Conservation (phyloP, 805 yeast species). For the Teunomyces gatunensis region DNA sequence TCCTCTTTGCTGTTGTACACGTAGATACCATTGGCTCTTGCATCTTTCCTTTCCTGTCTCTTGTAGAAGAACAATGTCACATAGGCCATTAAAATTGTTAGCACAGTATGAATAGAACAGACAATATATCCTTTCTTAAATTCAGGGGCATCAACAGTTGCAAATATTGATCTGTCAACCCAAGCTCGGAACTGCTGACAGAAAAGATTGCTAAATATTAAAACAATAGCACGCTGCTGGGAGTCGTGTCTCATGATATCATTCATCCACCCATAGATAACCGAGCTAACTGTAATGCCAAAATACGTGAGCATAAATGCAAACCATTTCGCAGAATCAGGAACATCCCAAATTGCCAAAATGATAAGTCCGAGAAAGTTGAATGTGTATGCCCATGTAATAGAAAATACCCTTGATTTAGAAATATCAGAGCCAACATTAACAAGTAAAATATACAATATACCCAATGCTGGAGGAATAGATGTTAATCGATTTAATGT, state of each 20-base stretch:
- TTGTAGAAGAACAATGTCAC: conserved; percentile 22
- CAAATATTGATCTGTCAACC: conserved; percentile 18
- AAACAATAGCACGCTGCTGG: conserved; percentile 19
- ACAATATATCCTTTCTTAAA: conserved; percentile 20
- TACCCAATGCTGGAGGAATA: conserved; percentile 59
- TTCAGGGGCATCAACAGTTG: conserved; percentile 20
- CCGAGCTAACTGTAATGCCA: conserved; percentile 22
- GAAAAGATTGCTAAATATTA: conserved; percentile 19
- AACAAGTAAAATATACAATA: conserved; percentile 44
- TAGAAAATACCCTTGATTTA: conserved; percentile 50
- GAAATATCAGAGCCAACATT: conserved; percentile 54
- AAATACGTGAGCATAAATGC: conserved; percentile 23
- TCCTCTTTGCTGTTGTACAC: conserved; percentile 11
- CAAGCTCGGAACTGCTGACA: conserved; percentile 22
- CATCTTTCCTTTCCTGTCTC: conserved; percentile 17
- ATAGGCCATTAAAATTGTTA: conserved; percentile 14
- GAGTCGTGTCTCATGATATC: conserved; percentile 23
- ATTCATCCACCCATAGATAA: conserved; percentile 22
- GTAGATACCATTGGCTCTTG: conserved; percentile 19
- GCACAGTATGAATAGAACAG: conserved; percentile 12
- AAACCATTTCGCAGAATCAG: conserved; percentile 24
- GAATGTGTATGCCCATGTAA: conserved; percentile 43
- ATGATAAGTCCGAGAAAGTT: conserved; percentile 20
- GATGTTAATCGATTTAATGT: conserved; percentile 46
- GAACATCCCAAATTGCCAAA: conserved; percentile 23